Conservation (phyloP, 129 eudicot species). For the Helianthus annuus region DNA sequence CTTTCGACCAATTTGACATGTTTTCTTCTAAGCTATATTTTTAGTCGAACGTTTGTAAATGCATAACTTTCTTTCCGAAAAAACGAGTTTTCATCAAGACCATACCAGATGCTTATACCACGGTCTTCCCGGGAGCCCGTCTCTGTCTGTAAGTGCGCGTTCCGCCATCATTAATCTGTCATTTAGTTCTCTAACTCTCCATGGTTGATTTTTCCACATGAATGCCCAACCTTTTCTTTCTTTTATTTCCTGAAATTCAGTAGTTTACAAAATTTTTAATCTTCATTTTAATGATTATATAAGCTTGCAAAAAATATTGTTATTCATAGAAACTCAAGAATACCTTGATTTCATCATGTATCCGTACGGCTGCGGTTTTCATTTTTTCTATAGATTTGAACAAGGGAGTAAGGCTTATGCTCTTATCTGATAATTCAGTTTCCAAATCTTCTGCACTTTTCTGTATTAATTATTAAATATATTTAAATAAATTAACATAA, state of each 20-base stretch:
- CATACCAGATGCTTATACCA: slow-evolving; percentile 94
- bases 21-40: background rate
- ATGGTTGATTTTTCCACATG: slow-evolving; percentile 36
- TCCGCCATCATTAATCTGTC: slow-evolving; percentile 92
- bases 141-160: slow-evolving; percentile 81
- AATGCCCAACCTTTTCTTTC: slow-evolving; percentile 49
- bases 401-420: slow-evolving; percentile 61
- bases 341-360: slow-evolving; percentile 64
- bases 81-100: background rate
- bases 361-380: slow-evolving; percentile 51
- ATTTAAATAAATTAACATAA: background rate
- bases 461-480: slow-evolving; percentile 39
- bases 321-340: background rate
- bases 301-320: background rate
- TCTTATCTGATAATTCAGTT: slow-evolving; percentile 31
- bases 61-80: background rate
- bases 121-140: slow-evolving; percentile 73
- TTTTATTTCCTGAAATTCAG: slow-evolving; percentile 45
- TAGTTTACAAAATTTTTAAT: slow-evolving; percentile 11
- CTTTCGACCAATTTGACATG: background rate
- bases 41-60: background rate
- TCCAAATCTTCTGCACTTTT: slow-evolving; percentile 65
- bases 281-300: background rate
- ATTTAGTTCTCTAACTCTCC: slow-evolving; percentile 63
- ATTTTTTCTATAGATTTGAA: slow-evolving; percentile 62